Evolutionary conservation across 1,139 yeast genomes (phyloP), one percentile per base, ranked within the genome.

Genomic region (Meyerozyma athensensis): DNA sequence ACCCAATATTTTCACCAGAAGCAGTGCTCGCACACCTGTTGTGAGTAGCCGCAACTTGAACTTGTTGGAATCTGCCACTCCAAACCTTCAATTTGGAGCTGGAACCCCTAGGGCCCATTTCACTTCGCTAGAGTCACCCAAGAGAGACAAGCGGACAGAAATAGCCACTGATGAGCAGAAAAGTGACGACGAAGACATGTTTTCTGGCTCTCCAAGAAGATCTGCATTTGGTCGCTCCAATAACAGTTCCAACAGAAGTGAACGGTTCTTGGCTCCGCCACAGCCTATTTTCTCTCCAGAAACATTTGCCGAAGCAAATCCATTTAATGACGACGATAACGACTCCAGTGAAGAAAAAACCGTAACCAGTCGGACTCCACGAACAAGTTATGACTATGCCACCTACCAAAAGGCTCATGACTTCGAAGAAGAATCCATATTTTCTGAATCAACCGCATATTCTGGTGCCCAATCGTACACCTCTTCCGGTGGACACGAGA

Each of bases 61-160:
- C 32, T 4, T 28, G 2, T 38, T 36, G 26, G 43, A 41, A 3
- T 28, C 32, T 14, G 35, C 33, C 23, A 48, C 75, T 69, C 43
- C 72, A 22, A 35, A 28, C 35, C 31, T 26, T 19, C 30, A n/a
- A 39, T 26, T 26, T 43, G 37, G 36, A 13, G 45, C 39, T 8
- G 45, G 46, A 3, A 75, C 82, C 3, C 70, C 79, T 4, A 59
- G 82, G 47, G 72, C 79, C 7, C 72, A 72, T 38, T 80, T 69
- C 48, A 79, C 87, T 1, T 63, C 74, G 18, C 62, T 73, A 46
- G 89, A 81, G 49, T 81, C 89, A 0, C 92, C 92, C 23, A 73
- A 68, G 41, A 74, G 86, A 53, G 69, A 69, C 35, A 65, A 61
- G 20, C 69, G 68, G 36, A 72, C 74, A 3, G 69, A 77, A 10